These are phyloP conservation scores for Vitis rupestris DNA, from an alignment of 164 flowering plant genomes.

Conservation along the genomic window DNA sequence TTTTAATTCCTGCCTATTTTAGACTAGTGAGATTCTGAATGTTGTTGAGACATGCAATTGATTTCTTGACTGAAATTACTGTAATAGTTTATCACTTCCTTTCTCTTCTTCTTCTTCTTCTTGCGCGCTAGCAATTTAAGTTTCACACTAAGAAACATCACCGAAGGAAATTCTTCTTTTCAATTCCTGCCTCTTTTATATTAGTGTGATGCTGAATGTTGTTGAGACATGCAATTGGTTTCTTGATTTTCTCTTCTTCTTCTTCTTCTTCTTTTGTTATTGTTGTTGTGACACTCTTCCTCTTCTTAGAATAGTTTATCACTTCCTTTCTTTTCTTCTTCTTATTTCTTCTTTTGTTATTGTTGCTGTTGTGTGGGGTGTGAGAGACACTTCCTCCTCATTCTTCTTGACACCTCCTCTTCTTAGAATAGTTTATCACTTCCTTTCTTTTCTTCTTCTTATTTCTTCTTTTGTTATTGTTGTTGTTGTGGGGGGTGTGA, in stretches of 20 bases:
- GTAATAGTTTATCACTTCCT: slow-evolving; percentile 1
- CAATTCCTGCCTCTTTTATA: slow-evolving; percentile 13
- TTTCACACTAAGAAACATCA: slow-evolving; percentile 23
- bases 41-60: slow-evolving; percentile 1
- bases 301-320: slow-evolving; percentile 5
- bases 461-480: no score
- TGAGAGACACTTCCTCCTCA: no score
- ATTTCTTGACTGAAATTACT: not conserved
- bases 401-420: no score
- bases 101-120: not conserved
- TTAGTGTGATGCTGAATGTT: slow-evolving; percentile 6
- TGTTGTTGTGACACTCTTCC: not conserved
- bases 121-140: slow-evolving; percentile 21
- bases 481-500: no score
- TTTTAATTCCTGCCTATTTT: slow-evolving; percentile 15
- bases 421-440: no score
- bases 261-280: not conserved
- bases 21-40: slow-evolving; percentile 5
- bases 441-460: no score
- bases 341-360: no score
- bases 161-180: slow-evolving; percentile 20
- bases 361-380: not conserved
- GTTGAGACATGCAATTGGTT: not conserved
- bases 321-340: not conserved
- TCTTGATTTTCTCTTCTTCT: not conserved